These are phyloP conservation scores for Nicotiana rustica DNA, from an alignment of 305 asterid genomes.

Conservation along the genomic window DNA sequence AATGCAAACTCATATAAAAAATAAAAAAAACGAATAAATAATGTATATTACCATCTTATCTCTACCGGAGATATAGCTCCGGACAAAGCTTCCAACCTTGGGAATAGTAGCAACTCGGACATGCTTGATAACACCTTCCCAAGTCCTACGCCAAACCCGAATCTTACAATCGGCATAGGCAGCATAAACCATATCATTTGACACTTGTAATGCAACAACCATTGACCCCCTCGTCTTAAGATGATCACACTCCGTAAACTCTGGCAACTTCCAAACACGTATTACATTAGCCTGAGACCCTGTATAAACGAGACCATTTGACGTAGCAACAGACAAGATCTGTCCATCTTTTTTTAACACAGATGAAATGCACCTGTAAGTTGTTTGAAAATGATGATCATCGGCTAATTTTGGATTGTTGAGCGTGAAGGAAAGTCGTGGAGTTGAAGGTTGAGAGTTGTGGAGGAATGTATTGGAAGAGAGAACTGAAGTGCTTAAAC, in stretches of 20 bases:
- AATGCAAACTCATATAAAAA: background rate
- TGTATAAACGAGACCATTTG: slow-evolving; percentile 74
- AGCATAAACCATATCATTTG: slow-evolving; percentile 79
- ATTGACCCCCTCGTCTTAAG: slow-evolving; percentile 74
- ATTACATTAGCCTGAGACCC: slow-evolving; percentile 70
- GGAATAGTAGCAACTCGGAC: slow-evolving; percentile 78
- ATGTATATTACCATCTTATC: slow-evolving; percentile 53
- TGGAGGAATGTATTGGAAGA: slow-evolving; percentile 40
- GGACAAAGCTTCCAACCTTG: slow-evolving; percentile 62
- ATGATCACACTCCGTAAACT: slow-evolving; percentile 84
- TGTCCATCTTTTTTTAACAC: slow-evolving; percentile 94
- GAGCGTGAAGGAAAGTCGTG: slow-evolving; percentile 59
- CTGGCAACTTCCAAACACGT: slow-evolving; percentile 92
- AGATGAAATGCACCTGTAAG: slow-evolving; percentile 79
- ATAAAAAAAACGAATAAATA: too few relatives aligned
- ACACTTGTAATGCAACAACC: slow-evolving; percentile 70
- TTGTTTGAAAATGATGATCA: slow-evolving; percentile 37
- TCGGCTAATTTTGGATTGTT: slow-evolving; percentile 37
- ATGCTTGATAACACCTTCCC: slow-evolving; percentile 82
- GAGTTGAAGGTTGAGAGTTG: slow-evolving; percentile 63
- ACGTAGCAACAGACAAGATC: slow-evolving; percentile 67
- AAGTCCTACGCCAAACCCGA: slow-evolving; percentile 87
- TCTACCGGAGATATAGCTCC: slow-evolving; percentile 78
- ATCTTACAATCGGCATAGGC: slow-evolving; percentile 80
- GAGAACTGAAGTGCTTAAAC: slow-evolving; percentile 57